phyloP scores from a whole-genome alignment of 805 yeast genomes.

The Candida rishiriensis region DNA sequence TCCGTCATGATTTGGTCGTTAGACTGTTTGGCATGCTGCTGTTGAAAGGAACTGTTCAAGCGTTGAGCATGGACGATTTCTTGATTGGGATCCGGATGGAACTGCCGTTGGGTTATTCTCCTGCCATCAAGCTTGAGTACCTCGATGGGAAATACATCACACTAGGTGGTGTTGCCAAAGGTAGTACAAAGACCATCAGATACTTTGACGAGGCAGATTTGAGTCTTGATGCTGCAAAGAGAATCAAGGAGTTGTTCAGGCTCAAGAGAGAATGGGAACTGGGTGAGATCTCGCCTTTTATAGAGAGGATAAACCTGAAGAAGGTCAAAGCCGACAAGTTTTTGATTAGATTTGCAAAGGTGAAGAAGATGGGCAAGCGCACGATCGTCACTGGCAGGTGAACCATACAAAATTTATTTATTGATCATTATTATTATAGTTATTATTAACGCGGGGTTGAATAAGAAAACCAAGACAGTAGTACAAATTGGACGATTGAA shows the following conservation, averaged over 20 bases:
- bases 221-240: slow-evolving; percentile 40
- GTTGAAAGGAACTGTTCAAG: slow-evolving; percentile 6
- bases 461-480: not conserved
- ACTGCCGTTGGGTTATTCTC: slow-evolving; percentile 51
- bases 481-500: not conserved
- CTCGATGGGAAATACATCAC: slow-evolving; percentile 24
- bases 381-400: slow-evolving; percentile 12
- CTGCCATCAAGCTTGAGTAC: slow-evolving; percentile 49
- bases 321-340: slow-evolving; percentile 53
- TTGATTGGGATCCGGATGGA: slow-evolving; percentile 57
- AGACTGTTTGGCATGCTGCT: slow-evolving; percentile 15
- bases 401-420: no score
- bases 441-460: not conserved
- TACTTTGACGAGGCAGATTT: slow-evolving; percentile 48
- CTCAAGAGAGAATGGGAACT: slow-evolving; percentile 57
- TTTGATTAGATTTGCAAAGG: slow-evolving; percentile 58
- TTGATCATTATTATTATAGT: slow-evolving; percentile 1
- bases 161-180: slow-evolving; percentile 21
- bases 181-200: slow-evolving; percentile 38
- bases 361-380: slow-evolving; percentile 42
- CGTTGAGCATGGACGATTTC: slow-evolving; percentile 43
- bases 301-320: slow-evolving; percentile 53
- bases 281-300: slow-evolving; percentile 58
- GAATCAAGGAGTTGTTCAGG: slow-evolving; percentile 51
- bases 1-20: slow-evolving; percentile 15